Percentiles rank a stretch among this genome's conserved stretches.
Conservation (phyloP, 2,329 filamentous ascomycete species). For the Emergomyces orientalis region DNA sequence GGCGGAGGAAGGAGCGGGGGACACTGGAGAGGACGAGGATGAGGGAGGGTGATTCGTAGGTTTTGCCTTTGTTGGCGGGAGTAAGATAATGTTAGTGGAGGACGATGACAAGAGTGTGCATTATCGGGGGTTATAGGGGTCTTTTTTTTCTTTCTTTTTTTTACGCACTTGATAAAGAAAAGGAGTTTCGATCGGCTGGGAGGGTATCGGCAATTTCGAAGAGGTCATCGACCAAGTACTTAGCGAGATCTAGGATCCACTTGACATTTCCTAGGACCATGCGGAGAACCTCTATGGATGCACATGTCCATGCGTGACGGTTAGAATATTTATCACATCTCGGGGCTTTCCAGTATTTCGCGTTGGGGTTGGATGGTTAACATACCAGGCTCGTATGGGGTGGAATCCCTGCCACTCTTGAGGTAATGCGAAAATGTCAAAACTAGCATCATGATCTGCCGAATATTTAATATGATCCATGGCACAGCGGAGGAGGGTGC, state of each 20-base stretch:
- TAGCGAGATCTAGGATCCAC: slow-evolving; percentile 63
- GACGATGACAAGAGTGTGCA: not conserved
- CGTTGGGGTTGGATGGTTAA: slow-evolving; percentile 10
- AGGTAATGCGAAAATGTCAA: slow-evolving; percentile 57
- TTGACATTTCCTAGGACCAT: slow-evolving; percentile 64
- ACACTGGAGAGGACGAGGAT: slow-evolving; percentile 62
- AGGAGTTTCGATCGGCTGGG: slow-evolving; percentile 15
- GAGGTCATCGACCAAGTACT: slow-evolving; percentile 48
- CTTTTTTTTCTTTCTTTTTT: not conserved
- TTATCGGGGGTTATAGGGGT: not conserved
- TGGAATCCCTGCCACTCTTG: slow-evolving; percentile 41
- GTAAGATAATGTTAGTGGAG: slow-evolving; percentile 16
- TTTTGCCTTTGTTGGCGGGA: slow-evolving; percentile 26
- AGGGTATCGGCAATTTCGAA: slow-evolving; percentile 35
- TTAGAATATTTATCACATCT: not conserved
- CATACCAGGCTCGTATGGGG: slow-evolving; percentile 50
- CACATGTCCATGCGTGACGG: not conserved
- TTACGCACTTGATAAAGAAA: slow-evolving; percentile 29
- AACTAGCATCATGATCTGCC: slow-evolving; percentile 56
- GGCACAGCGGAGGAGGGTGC: slow-evolving; percentile 64
- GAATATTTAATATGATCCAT: slow-evolving; percentile 63
- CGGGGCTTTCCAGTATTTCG: not conserved
- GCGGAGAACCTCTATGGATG: slow-evolving; percentile 55
- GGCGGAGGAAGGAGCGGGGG: slow-evolving; percentile 61
- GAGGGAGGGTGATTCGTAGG: slow-evolving; percentile 31